These are phyloP conservation scores for Dactylis glomerata DNA, from an alignment of 176 grass and related monocot genomes.

Conservation along the genomic window DNA sequence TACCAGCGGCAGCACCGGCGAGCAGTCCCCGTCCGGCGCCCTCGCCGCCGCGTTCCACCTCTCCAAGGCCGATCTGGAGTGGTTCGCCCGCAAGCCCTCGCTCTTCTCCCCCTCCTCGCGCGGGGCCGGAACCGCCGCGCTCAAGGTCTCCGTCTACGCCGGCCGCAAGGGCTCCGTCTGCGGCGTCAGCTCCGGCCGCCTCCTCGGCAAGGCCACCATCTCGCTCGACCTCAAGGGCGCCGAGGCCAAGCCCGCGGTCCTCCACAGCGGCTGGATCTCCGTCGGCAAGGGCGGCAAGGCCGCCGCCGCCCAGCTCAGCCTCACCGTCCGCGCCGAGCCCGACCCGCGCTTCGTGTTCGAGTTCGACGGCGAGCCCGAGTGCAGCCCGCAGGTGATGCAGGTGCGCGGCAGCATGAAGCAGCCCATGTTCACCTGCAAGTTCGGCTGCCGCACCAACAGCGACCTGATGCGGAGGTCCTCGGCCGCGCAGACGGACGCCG, in stretches of 20 bases:
- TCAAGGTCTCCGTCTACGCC: constrained; percentile 80
- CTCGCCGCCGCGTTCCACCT: constrained; percentile 68
- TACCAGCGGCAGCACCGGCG: neutral
- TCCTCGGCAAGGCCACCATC: constrained; percentile 71
- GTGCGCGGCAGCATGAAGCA: constrained; percentile 60
- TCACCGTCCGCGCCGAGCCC: constrained; percentile 70
- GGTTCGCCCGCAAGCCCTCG: constrained; percentile 55
- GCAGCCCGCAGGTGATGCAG: constrained; percentile 82
- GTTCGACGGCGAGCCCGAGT: constrained; percentile 91
- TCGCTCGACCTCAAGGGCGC: constrained; percentile 75
- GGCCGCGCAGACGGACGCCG: constrained; percentile 39
- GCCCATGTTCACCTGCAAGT: constrained; percentile 96
- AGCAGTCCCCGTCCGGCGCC: constrained; percentile 23
- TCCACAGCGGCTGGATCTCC: constrained; percentile 73
- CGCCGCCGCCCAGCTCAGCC: constrained; percentile 43
- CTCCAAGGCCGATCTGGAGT: constrained; percentile 60
- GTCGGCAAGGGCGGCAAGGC: constrained; percentile 41
- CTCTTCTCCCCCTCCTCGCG: constrained; percentile 43
- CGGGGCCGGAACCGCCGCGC: constrained; percentile 18
- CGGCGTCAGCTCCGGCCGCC: constrained; percentile 50
- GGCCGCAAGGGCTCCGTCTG: constrained; percentile 54
- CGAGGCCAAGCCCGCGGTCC: constrained; percentile 36
- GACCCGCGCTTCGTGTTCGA: constrained; percentile 87
- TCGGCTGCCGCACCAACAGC: constrained; percentile 74
- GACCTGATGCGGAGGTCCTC: constrained; percentile 70